Percentiles rank a stretch among this genome's conserved stretches.
Conservation (phyloP, 2,329 filamentous ascomycete genomes). For the Pseudogymnoascus sp. region DNA sequence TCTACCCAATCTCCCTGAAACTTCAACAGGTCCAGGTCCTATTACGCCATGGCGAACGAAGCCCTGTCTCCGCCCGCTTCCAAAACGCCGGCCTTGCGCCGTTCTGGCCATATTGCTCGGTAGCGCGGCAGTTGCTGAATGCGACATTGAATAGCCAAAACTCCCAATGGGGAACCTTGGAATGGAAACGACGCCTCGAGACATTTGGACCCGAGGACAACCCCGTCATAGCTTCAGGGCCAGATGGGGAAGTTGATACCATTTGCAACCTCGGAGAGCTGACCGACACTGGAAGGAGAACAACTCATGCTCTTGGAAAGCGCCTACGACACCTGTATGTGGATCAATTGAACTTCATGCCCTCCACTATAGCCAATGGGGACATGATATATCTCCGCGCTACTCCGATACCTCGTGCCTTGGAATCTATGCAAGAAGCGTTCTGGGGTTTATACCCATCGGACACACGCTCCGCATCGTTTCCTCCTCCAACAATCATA, state of each 20-base stretch:
- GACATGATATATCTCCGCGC: slow-evolving; percentile 64
- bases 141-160: slow-evolving; percentile 45
- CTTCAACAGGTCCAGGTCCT: slow-evolving; percentile 86
- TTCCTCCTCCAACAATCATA: slow-evolving; percentile 57
- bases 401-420: slow-evolving; percentile 64
- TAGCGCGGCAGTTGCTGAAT: slow-evolving; percentile 61
- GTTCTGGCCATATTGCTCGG: slow-evolving; percentile 86
- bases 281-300: slow-evolving; percentile 65
- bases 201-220: slow-evolving; percentile 64
- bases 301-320: slow-evolving; percentile 59
- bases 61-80: slow-evolving; percentile 81
- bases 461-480: slow-evolving; percentile 37
- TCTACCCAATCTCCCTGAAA: slow-evolving; percentile 74
- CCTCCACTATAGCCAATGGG: slow-evolving; percentile 42
- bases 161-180: slow-evolving; percentile 27
- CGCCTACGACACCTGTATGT: slow-evolving; percentile 66
- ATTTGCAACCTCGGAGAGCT: slow-evolving; percentile 74
- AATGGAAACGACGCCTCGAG: slow-evolving; percentile 69
- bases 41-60: slow-evolving; percentile 71
- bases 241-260: slow-evolving; percentile 60
- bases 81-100: slow-evolving; percentile 60
- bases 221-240: slow-evolving; percentile 61
- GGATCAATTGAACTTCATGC: slow-evolving; percentile 65
- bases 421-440: slow-evolving; percentile 69
- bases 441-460: slow-evolving; percentile 68